Evolutionary conservation across 2,329 filamentous ascomycete species (phyloP).

Genomic region (Teratosphaeria zuluensis): DNA sequence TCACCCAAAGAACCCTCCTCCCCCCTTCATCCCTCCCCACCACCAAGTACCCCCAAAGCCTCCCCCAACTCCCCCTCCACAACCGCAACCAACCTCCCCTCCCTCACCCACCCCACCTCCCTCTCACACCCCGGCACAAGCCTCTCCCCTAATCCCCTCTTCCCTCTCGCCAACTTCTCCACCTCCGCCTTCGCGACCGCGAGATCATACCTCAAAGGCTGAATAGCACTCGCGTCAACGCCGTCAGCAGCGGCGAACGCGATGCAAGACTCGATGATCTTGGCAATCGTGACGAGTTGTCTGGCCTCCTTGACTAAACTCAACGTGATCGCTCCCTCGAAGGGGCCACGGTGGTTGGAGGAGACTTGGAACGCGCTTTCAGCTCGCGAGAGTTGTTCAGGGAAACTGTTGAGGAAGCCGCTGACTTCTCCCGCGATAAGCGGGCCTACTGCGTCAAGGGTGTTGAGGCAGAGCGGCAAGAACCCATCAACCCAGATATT

Average conservation of each 20-base stretch:
- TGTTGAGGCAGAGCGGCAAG: slow-evolving; percentile 77
- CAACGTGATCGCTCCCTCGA: slow-evolving; percentile 59
- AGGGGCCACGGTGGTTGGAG: slow-evolving; percentile 25
- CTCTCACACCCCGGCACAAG: slow-evolving; percentile 13
- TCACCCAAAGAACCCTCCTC: neutral
- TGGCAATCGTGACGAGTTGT: slow-evolving; percentile 64
- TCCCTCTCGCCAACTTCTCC: slow-evolving; percentile 60
- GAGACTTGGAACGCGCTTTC: slow-evolving; percentile 58
- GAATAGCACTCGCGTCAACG: slow-evolving; percentile 53
- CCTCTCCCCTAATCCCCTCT: slow-evolving; percentile 50
- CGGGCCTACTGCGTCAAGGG: slow-evolving; percentile 70
- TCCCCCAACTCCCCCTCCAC: slow-evolving; percentile 3
- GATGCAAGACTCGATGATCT: slow-evolving; percentile 59
- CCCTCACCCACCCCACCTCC: slow-evolving; percentile 2
- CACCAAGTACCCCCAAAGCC: neutral
- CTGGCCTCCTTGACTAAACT: slow-evolving; percentile 68
- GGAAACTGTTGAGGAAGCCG: slow-evolving; percentile 82
- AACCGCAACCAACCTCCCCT: slow-evolving; percentile 1
- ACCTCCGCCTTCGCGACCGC: slow-evolving; percentile 67
- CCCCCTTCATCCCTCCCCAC: neutral
- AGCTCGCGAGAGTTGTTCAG: slow-evolving; percentile 63
- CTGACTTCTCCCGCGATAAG: slow-evolving; percentile 77
- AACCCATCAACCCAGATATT: slow-evolving; percentile 83
- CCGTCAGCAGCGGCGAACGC: slow-evolving; percentile 53
- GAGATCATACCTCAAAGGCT: slow-evolving; percentile 65